A percentile compares a stretch with the other conserved stretches of the same genome.
These are phyloP conservation scores for Corchorus capsularis DNA, from an alignment of 345 rosid genomes.

Conservation along the genomic window DNA sequence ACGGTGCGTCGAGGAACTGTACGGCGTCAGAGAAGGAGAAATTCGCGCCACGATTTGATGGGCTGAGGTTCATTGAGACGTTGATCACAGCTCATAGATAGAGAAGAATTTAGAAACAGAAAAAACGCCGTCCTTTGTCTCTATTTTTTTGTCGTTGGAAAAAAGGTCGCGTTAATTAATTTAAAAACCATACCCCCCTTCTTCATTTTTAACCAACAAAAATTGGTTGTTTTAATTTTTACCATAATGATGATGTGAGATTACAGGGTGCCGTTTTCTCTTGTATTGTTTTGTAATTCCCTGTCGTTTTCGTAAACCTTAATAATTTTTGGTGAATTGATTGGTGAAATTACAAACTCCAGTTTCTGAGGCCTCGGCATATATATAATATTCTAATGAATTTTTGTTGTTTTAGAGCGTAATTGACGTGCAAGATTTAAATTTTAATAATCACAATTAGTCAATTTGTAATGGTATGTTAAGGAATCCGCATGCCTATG, in stretches of 20 bases:
- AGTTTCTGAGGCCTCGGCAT: not conserved
- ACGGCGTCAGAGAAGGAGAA: conserved; percentile 34
- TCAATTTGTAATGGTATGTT: not conserved
- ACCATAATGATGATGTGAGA: not conserved
- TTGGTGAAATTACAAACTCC: not conserved
- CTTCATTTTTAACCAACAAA: not conserved
- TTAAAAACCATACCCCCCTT: not conserved
- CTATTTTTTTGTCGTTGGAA: not conserved
- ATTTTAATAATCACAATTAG: not conserved
- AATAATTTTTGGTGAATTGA: not conserved
- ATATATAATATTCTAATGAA: too few species aligned
- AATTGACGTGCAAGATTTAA: not conserved
- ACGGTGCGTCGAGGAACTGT: conserved; percentile 14
- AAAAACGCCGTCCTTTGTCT: conserved; percentile 7
- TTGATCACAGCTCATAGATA: conserved; percentile 67
- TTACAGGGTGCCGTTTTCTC: not conserved
- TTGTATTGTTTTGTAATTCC: not conserved
- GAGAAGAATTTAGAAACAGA: not conserved
- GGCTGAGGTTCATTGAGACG: conserved; percentile 68
- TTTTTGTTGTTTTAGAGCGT: not conserved
- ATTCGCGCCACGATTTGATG: conserved; percentile 62
- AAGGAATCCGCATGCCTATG: not conserved
- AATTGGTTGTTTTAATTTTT: not conserved
- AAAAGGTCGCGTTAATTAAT: not conserved
- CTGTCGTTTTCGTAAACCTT: not conserved